Evolutionary conservation across 108 stramenopile genomes (phyloP), one percentile per base, ranked within the genome.

Genomic region (Conticribra weissflogii): DNA sequence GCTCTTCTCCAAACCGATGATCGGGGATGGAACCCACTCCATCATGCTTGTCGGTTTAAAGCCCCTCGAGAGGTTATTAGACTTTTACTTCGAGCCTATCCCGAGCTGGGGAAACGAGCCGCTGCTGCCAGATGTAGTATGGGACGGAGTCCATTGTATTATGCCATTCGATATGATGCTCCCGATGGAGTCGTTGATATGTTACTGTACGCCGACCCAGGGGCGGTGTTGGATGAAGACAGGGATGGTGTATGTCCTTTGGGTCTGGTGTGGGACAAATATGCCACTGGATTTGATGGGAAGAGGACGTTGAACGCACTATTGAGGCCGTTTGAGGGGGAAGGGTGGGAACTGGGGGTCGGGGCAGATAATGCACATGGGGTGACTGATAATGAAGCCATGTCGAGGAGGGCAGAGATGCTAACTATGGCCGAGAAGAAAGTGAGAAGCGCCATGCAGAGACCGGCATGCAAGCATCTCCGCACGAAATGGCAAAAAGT

Each of bases 101-200:
- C 82, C 3, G 72, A 85, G 23, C 67, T 74, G 52, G 88, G 88
- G 18, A 56, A 49, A n/a, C 16, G 53, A 27, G 81, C 85, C 2
- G 91, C 87, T 12, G 55, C 68, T 19, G 78, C 64, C 50, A 41
- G 63, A 23, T 87, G 85, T 71, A 57, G 71, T 23, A 54, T 68
- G 59, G 88, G 91, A 14, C 79, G 91, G 0, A 76, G 76, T 17
- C 78, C 91, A 0, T 66, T 92, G 48, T 89, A 81, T 56, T 89
- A 91, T 67, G 92, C 92, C 0, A 83, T 91, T 23, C 78, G 89
- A 48, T 93, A 93, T 63, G 86, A 93, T 63, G 89, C 92, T 45
- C 92, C 92, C 1, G 49, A 78, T 21, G 92, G 92, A 21, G 92
- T 93, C 30, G 88, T 86, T 25, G 84, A 85, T 17, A 29, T 89